A percentile compares a stretch with the other conserved stretches of the same genome.
Conservation (phyloP, 352 stramenopile species). For the Stramenopiles sp. region DNA sequence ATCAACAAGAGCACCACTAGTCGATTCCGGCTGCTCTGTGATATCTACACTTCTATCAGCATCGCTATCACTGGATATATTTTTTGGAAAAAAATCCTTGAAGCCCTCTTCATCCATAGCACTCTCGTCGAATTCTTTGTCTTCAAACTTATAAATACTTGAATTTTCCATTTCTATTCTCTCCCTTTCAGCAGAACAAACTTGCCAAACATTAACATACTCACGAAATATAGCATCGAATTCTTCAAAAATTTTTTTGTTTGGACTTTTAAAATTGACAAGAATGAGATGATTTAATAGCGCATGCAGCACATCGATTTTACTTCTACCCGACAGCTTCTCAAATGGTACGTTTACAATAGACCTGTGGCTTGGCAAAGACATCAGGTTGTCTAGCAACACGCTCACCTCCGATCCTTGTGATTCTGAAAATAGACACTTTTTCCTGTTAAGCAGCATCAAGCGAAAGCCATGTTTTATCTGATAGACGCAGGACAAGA, state of each 20-base stretch:
- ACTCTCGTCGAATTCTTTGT: neutral
- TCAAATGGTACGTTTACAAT: neutral
- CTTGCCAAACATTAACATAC: neutral
- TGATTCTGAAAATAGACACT: neutral
- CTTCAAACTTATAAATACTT: conserved; percentile 12
- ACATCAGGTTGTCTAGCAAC: neutral
- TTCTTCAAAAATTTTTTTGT: neutral
- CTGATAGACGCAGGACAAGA: conserved; percentile 44
- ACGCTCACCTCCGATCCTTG: neutral
- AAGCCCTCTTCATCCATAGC: neutral
- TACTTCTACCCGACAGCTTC: neutral
- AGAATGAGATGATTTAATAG: neutral
- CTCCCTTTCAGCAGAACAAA: neutral
- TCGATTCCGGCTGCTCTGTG: too few species aligned
- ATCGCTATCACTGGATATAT: conserved; percentile 13
- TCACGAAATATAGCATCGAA: neutral
- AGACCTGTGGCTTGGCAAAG: neutral
- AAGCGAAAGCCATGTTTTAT: conserved; percentile 60
- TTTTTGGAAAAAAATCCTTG: neutral
- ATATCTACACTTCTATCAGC: conserved; percentile 7
- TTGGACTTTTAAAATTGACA: neutral
- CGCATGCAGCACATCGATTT: neutral
- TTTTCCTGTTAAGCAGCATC: conserved; percentile 21
- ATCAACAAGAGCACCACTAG: too few species aligned
- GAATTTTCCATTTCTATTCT: neutral